Percentiles rank a stretch among this genome's conserved stretches.
Conservation (phyloP, 176 grass and related monocot genomes). For the Lolium rigidum region DNA sequence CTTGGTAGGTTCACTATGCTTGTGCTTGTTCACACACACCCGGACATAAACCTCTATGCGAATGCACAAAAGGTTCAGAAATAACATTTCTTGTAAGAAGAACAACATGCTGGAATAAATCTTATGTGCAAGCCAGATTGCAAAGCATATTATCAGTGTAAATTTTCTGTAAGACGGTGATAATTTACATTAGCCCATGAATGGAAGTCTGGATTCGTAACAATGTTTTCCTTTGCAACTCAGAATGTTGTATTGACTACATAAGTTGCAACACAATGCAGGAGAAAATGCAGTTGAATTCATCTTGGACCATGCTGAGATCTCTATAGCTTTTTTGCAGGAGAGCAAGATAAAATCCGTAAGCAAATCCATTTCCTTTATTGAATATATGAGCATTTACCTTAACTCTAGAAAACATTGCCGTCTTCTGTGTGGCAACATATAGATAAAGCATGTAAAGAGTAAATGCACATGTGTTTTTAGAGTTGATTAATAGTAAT, state of each 20-base stretch:
- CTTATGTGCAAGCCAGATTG: neutral
- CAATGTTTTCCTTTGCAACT: neutral
- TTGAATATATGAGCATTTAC: conserved; percentile 1
- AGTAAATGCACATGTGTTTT: conserved; percentile 1
- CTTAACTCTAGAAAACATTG: conserved; percentile 6
- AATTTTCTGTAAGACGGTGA: neutral
- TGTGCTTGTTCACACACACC: neutral
- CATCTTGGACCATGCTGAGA: conserved; percentile 85
- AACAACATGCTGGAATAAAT: neutral
- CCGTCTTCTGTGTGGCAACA: neutral
- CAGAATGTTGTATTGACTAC: neutral
- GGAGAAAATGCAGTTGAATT: conserved; percentile 97
- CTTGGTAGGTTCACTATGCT: conserved; percentile 60
- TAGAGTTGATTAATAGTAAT: neutral
- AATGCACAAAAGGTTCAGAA: neutral
- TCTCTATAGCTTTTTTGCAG: conserved; percentile 90
- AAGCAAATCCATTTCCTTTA: conserved; percentile 47
- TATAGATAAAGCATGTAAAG: neutral
- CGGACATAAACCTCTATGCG: neutral
- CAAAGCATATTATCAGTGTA: neutral
- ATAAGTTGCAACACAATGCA: conserved; percentile 38
- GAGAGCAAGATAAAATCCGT: conserved; percentile 91
- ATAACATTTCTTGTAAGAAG: neutral
- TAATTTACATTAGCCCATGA: conserved; percentile 10
- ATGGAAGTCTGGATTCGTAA: conserved; percentile 5